Base-by-base conservation (phyloP, 306 rosid species). In the Pterocarpus macrocarpus region DNA sequence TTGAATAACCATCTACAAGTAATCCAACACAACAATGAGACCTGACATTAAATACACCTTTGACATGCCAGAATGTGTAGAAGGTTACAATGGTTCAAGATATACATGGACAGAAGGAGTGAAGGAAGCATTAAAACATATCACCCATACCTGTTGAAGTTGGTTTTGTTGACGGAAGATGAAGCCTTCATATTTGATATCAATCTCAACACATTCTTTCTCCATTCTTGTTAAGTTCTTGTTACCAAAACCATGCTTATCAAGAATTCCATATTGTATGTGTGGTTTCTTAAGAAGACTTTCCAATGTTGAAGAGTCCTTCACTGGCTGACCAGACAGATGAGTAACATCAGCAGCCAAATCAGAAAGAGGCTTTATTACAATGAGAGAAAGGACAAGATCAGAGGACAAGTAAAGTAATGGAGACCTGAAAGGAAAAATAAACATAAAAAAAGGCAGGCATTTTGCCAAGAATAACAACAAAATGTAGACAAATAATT, bases 241-340 rank as follows among this genome's bases (percentile, higher is more conserved):
- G 86, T 89, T 83, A 61, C 99, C 94, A 77, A 89, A 91, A 71
- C 97, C 97, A 82, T 95, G 97, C 81, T 90, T 89, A 82, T 93
- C 98, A 77, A 95, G 87, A 79, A 88, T 77, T 77, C 61, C 82
- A 80, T 95, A 95, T 45, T 86, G 94, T 77, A 93, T 81, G 78
- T 95, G 99, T 33, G 99, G 99, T 88, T 95, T 95, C 91, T 95
- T 95, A 52, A 95, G 99, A 86, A 95, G 94, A 83, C 96, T 91
- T 87, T 95, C 99, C 84, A 95, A 82, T 65, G 99, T 89, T 30
- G 98, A 88, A 49, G 39, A 87, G 90, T 90, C 91, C 86, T 85
- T 95, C 77, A 95, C 97, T 10, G 99, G 97, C 71, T 95, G 99
- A 86, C 86, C 70, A 78, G 99, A 95, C 69, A 91, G 83, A 62